phyloP scores from a whole-genome alignment of 2,329 filamentous ascomycete species.

The Biscogniauxia sp. region DNA sequence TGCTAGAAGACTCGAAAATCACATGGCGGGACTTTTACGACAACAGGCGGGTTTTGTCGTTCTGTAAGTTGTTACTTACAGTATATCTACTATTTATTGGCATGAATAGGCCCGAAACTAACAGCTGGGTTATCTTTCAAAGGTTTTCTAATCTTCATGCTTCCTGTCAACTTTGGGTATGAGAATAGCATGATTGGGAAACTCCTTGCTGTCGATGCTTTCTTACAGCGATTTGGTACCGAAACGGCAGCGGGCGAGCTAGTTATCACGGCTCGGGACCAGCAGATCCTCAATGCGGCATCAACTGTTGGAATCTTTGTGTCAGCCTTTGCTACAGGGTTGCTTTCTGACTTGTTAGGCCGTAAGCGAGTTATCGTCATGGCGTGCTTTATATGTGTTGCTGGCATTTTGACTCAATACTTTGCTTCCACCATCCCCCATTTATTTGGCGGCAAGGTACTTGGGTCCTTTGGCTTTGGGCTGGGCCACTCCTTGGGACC shows the following conservation, averaged over 20 bases:
- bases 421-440: not conserved
- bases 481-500: constrained; percentile 32
- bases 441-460: not conserved
- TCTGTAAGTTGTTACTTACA: not conserved
- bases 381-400: not conserved
- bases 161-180: not conserved
- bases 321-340: not conserved
- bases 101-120: not conserved
- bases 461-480: constrained; percentile 23
- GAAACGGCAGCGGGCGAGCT: not conserved
- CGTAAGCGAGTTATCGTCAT: not conserved
- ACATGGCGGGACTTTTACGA: not conserved
- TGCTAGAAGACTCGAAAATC: not conserved
- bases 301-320: not conserved
- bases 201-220: not conserved
- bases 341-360: not conserved
- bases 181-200: not conserved
- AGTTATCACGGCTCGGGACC: not conserved
- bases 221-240: not conserved
- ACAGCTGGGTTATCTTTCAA: not conserved
- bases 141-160: not conserved
- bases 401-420: not conserved
- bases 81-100: not conserved
- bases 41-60: not conserved
- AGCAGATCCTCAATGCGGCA: not conserved